Evolutionary conservation across 2,329 filamentous ascomycete genomes (phyloP), one percentile per base, ranked within the genome.

Genomic region (Alternaria infectoria): DNA sequence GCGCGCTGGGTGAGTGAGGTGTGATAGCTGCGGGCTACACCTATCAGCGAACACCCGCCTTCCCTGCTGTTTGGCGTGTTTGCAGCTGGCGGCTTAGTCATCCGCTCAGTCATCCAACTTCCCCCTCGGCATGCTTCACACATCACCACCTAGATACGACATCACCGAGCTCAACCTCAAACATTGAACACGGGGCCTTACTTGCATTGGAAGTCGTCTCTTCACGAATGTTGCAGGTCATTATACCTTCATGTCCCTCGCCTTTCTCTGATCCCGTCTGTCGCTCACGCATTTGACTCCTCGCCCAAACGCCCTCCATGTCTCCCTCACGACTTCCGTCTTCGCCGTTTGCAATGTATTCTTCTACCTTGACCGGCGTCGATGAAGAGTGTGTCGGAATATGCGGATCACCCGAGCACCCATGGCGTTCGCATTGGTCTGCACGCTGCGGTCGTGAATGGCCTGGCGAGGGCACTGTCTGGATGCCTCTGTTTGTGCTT

Each of bases 1-100:
- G 57, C 43, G 56, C 67, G 68, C 61, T 65, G 62, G 59, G 55
- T 56, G 55, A 44, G 58, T 66, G 68, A 61, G 62, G 64, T 66
- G 62, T 46, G 59, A 61, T 59, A 26, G 61, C 64, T 61, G 64
- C 58, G 54, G 56, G 54, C 49, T 12, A n/a, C 36, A 40, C 49
- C 54, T 54, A 55, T 46, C 57, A 57, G 57, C 61, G 32, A 32
- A 45, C 45, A 44, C 10, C 61, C 45, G 61, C 50, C 61, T 64
- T 50, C 51, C 63, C 58, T 66, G 61, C 50, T 66, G 64, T 66
- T 66, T 66, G 64, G 36, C 40, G 40, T 40, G 64, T 66, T 66
- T 66, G 64, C 47, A 61, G 23, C 10, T 6, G 8, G 6, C 3
- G 15, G 59, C 59, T 63, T 63, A 60, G 61, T 63, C 61, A 62